These are phyloP conservation scores for Aspergillus sergii DNA, from an alignment of 2,329 filamentous ascomycete species.

Conservation along the genomic window DNA sequence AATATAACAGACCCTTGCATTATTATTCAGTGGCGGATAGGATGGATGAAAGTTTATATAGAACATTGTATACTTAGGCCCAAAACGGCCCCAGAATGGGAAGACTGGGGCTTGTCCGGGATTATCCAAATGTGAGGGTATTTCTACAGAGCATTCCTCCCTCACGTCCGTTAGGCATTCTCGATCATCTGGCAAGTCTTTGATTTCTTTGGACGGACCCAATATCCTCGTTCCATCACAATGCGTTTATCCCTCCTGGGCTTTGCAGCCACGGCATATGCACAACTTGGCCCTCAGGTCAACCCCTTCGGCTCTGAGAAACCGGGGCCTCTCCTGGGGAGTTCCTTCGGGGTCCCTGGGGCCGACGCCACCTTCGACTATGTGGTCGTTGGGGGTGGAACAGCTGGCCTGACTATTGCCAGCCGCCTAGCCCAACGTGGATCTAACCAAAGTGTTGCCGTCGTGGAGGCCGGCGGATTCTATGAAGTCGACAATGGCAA, in stretches of 20 bases:
- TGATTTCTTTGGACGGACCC: background rate
- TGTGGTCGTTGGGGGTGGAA: conserved; percentile 31
- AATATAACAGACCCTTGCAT: background rate
- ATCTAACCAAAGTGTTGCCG: conserved; percentile 27
- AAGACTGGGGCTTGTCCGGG: background rate
- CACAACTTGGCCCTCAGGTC: conserved; percentile 10
- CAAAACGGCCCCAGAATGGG: background rate
- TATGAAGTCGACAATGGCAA: conserved; percentile 40
- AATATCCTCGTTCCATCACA: background rate
- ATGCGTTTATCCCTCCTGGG: conserved; percentile 8
- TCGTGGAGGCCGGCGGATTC: conserved; percentile 36
- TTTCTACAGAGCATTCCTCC: background rate
- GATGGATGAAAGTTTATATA: background rate
- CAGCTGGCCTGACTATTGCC: conserved; percentile 27
- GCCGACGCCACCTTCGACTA: conserved; percentile 28
- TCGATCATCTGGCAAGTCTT: background rate
- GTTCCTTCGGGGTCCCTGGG: conserved; percentile 18
- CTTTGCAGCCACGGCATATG: conserved; percentile 6
- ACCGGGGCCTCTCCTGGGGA: conserved; percentile 20
- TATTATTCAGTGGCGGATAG: background rate
- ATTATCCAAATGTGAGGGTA: background rate
- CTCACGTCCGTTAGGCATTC: background rate
- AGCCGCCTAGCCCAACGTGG: conserved; percentile 26
- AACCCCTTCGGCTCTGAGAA: conserved; percentile 25
- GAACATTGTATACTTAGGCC: background rate